Base-by-base conservation (phyloP, 1,139 yeast species). In the Wickerhamomyces sp. region DNA sequence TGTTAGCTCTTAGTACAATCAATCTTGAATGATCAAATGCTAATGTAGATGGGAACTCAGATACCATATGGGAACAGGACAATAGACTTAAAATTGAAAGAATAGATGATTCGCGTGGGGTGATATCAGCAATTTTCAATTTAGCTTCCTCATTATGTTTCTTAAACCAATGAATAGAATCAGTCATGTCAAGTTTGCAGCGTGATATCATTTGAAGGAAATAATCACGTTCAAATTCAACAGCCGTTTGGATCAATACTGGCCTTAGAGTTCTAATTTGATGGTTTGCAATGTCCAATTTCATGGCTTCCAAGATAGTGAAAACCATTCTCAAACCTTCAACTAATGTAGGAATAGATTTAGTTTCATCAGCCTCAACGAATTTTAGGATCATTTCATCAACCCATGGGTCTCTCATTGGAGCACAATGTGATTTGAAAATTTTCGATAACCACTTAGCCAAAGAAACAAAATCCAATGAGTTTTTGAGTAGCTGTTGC, bases 271-370 rank as follows among this genome's bases (percentile, higher is more conserved):
- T 78, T 52, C 96, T 73, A 42, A 90, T 87, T 63, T 89, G 97
- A 60, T 90, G 96, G 62, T 90, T 90, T 16, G 97, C 96, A 40
- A 89, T 95, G 57, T 90, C 97, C 50, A 90, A 70, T 61, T 90
- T 90, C 96, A 90, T 89, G n/a, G 95, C 94, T 60, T 89, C 97
- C 50, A 90, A 68, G 44, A 90, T 85, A 48, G 86, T 85, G 60
- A 90, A 88, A 16, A 87, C 74, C 65, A 81, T 74, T 44, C 92
- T 73, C 40, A 90, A 67, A 3, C 95, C 96, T 38, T 81, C 87
- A 32, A 87, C 86, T 37, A 89, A 66, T 42, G 72, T 70, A 14
- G 69, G 58, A 12, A 80, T 76, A 17, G 80, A 72, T 47, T 68
- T 66, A 25, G 69, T 67, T n/a, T 63, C 59, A 46, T 76, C 76